Evolutionary conservation across 371 early-diverging fungal genomes (phyloP).

Genomic region (Mucor piriformis): DNA sequence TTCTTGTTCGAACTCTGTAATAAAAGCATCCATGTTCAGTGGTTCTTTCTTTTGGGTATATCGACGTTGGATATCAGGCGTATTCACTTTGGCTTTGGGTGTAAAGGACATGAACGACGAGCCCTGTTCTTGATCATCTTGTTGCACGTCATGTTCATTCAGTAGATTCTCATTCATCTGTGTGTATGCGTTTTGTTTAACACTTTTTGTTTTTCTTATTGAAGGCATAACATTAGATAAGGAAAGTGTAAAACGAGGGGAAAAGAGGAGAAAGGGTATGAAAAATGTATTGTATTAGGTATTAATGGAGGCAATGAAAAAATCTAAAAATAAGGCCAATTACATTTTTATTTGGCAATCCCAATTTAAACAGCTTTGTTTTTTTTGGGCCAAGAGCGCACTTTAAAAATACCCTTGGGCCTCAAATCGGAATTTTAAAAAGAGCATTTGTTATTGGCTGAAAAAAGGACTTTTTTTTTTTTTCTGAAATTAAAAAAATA

Average conservation of each 20-base stretch:
- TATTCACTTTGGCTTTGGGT: constrained; percentile 6
- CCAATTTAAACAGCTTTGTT: no score
- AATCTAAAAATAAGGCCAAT: not conserved
- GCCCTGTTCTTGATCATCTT: not conserved
- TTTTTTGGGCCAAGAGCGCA: no score
- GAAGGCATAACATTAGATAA: constrained; percentile 23
- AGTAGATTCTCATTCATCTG: constrained; percentile 2
- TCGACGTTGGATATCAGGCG: constrained; percentile 9
- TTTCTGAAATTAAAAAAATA: not conserved
- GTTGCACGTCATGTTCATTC: not conserved
- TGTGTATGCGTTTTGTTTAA: constrained; percentile 1
- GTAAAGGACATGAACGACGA: constrained; percentile 13
- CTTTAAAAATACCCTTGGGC: no score
- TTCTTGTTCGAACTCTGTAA: constrained; percentile 30
- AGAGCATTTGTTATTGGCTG: no score
- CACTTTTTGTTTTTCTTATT: constrained; percentile 5
- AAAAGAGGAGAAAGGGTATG: not conserved
- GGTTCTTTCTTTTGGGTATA: constrained; percentile 23
- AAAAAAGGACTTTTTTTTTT: not conserved
- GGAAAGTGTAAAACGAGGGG: not conserved
- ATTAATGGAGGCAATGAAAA: no score
- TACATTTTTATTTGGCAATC: no score
- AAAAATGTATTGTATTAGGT: not conserved
- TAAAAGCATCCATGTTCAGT: constrained; percentile 19
- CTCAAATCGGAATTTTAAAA: no score